Base-by-base conservation (phyloP, 2,329 filamentous ascomycete species). In the Aspergillus piperis region DNA sequence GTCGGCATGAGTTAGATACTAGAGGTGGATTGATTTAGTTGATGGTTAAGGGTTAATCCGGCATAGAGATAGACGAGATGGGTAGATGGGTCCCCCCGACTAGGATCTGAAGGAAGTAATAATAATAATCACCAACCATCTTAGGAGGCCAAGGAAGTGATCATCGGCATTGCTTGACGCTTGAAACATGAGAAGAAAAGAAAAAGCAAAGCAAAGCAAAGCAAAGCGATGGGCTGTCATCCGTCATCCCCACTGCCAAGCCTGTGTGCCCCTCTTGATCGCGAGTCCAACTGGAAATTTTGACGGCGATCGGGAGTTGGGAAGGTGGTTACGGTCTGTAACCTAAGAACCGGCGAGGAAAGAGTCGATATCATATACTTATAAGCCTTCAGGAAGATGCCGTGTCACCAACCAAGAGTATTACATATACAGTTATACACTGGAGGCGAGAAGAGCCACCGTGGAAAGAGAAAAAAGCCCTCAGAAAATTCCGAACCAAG, bases 181-280 rank as follows among this genome's bases (percentile, higher is more conserved):
- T 44, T 19, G 41, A 21, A 13, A 13, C 41, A 44, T 23, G 41
- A 23, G 5, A 32, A 32, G 30, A 10, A 10, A 11, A 44, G 41
- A 19, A 44, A 17, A 10, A 27, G 25, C 3, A 27, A 27, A 27
- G 19, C 3, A 27, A 27, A 27, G 19, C 3, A 21, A 21, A n/a
- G n/a, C 19, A 19, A 19, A 19, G 8, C 8, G 8, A 30, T 55
- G 11, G 53, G 7, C 39, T 55, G 53, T 42, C 53, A 44, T 47
- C 49, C 38, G 39, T 36, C 42, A 50, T 30, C 63, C 60, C 64
- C 62, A 64, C 62, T 49, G 62, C 62, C 60, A 66, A 66, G 64
- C 53, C 57, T 49, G 54, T 30, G 30, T 25, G 54, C 54, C 59
- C 54, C 58, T 60, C 58, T 30, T 49, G 54, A 17, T 55, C 41